Percentiles rank a stretch among this genome's conserved stretches.
Conservation (phyloP, 768 basidiomycete species). For the Mycena alexandri region DNA sequence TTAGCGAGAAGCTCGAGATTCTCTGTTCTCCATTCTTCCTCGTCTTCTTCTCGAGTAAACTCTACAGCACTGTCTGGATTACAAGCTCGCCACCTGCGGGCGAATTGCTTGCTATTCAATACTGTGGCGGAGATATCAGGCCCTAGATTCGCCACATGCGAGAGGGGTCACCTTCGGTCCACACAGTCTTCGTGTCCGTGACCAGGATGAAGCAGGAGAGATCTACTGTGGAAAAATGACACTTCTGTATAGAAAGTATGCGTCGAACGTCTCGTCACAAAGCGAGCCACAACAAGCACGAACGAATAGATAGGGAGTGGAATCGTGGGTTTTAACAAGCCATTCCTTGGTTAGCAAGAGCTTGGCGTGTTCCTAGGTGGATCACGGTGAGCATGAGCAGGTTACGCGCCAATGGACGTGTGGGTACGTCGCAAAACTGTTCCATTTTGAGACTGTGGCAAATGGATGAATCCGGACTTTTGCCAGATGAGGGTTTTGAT, state of each 20-base stretch:
- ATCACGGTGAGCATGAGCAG: conserved; percentile 31
- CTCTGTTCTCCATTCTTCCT: conserved; percentile 72
- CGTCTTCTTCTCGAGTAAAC: conserved; percentile 53
- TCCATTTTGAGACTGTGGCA: conserved; percentile 53
- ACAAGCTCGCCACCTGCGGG: conserved; percentile 77
- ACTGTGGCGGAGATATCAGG: conserved; percentile 50
- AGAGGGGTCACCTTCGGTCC: conserved; percentile 74
- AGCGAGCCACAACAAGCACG: conserved; percentile 45
- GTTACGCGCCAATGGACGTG: conserved; percentile 16
- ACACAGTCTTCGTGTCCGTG: conserved; percentile 81
- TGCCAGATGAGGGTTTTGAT: conserved; percentile 8
- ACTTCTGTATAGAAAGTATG: conserved; percentile 65
- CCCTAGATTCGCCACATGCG: background rate
- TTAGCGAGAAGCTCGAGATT: conserved; percentile 67
- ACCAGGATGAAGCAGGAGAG: conserved; percentile 71
- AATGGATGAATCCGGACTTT: conserved; percentile 10
- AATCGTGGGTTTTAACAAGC: conserved; percentile 76
- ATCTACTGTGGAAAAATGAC: conserved; percentile 66
- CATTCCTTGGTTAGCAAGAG: conserved; percentile 76
- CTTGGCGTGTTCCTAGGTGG: conserved; percentile 66
- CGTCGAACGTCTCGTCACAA: conserved; percentile 24
- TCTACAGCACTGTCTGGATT: conserved; percentile 56
- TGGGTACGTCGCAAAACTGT: conserved; percentile 63
- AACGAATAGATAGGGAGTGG: conserved; percentile 81
- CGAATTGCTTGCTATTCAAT: conserved; percentile 67